Evolutionary conservation across 345 rosid species (phyloP).

Genomic region (Eucalyptus erythrocorys): DNA sequence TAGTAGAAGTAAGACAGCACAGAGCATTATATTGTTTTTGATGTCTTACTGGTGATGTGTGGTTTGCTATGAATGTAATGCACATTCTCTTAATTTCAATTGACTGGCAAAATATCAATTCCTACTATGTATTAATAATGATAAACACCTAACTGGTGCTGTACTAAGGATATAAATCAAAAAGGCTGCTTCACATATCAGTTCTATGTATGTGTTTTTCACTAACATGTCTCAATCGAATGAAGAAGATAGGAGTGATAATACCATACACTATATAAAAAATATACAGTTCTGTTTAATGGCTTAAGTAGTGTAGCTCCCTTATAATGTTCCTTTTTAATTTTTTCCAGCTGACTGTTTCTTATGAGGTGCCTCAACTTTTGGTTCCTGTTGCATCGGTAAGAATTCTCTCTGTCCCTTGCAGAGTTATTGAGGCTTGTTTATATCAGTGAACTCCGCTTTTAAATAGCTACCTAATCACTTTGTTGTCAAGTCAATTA

Average conservation of each 20-base stretch:
- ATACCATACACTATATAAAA: neutral
- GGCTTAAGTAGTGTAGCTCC: neutral
- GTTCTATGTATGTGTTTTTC: neutral
- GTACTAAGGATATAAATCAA: neutral
- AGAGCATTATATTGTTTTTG: neutral
- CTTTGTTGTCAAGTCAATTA: neutral
- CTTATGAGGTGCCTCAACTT: slow-evolving; percentile 85
- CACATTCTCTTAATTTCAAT: neutral
- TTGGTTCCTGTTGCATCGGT: slow-evolving; percentile 76
- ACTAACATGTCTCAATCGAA: neutral
- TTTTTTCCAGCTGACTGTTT: slow-evolving; percentile 75
- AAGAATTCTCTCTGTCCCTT: slow-evolving; percentile 11
- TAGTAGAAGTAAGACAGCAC: slow-evolving; percentile 51
- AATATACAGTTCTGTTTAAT: neutral
- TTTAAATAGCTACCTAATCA: neutral
- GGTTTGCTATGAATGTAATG: neutral
- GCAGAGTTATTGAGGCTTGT: neutral
- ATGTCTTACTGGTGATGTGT: neutral
- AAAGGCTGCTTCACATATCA: neutral
- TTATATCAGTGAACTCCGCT: neutral
- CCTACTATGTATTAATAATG: neutral
- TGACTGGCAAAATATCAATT: neutral
- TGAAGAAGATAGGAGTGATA: neutral
- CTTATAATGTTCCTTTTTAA: neutral
- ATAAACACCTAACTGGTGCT: neutral